Conservation (phyloP, 129 eudicot species). For the Centrapalus pauciflorus region DNA sequence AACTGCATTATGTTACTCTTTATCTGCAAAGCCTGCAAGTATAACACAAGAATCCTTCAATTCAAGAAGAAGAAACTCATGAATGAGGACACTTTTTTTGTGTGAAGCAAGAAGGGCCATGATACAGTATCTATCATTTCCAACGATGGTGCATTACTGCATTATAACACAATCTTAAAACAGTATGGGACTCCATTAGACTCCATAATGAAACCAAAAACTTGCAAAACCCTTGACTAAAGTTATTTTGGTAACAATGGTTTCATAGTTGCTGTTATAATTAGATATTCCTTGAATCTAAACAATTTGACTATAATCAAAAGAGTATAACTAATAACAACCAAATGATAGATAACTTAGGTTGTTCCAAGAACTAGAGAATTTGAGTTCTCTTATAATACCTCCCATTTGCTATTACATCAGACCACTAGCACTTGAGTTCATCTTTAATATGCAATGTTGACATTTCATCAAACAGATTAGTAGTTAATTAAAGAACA, state of each 20-base stretch:
- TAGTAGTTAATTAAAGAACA: neutral
- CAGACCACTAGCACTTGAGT: neutral
- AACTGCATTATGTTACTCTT: conserved; percentile 72
- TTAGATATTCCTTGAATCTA: neutral
- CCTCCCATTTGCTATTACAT: neutral
- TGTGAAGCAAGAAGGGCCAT: neutral
- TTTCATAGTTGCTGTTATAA: neutral
- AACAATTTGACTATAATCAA: neutral
- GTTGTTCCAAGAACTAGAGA: neutral
- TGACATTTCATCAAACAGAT: neutral
- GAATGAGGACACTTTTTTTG: neutral
- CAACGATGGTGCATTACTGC: neutral
- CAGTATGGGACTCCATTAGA: neutral
- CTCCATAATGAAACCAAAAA: neutral
- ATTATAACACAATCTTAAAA: conserved; percentile 1
- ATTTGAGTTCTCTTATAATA: neutral
- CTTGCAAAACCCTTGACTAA: neutral
- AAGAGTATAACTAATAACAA: neutral
- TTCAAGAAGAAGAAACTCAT: neutral
- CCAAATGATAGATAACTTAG: neutral
- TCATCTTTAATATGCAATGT: neutral
- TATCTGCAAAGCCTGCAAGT: conserved; percentile 68
- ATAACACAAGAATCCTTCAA: conserved; percentile 10
- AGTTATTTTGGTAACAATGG: neutral
- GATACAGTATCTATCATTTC: conserved; percentile 2